Conservation (phyloP, 345 rosid genomes). For the Alliaria petiolata region DNA sequence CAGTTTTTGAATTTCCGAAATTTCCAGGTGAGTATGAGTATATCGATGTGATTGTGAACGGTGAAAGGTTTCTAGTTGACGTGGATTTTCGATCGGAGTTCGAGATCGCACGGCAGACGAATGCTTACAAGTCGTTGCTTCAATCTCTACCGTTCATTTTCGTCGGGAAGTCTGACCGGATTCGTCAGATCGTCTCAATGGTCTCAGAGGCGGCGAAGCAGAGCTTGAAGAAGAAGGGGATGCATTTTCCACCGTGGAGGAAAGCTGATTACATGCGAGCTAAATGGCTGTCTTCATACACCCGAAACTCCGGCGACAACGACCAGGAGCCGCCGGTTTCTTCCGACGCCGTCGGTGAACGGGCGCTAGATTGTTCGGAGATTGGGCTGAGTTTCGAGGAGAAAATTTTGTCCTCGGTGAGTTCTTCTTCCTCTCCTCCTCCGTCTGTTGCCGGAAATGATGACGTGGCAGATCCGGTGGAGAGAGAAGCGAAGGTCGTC, state of each 20-base stretch:
- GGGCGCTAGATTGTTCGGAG: constrained; percentile 31
- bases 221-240: constrained; percentile 88
- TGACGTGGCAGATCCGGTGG: no score
- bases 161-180: constrained; percentile 78
- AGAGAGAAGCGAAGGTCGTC: no score
- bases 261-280: constrained; percentile 79
- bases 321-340: neutral
- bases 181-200: constrained; percentile 61
- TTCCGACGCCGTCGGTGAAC: constrained; percentile 1
- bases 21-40: constrained; percentile 82
- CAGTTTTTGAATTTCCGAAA: neutral
- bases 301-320: constrained; percentile 28
- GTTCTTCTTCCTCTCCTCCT: no score
- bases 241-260: constrained; percentile 93
- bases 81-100: constrained; percentile 89
- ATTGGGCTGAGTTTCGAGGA: constrained; percentile 59
- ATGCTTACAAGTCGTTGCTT: constrained; percentile 57
- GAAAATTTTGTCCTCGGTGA: constrained; percentile 2
- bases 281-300: constrained; percentile 73
- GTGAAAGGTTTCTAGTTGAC: constrained; percentile 70
- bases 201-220: constrained; percentile 86
- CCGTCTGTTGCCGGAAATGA: no score
- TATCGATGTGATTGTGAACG: constrained; percentile 64
- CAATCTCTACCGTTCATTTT: constrained; percentile 69
- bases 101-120: constrained; percentile 81